phyloP scores from a whole-genome alignment of 2,329 filamentous ascomycete species.

The Penicillium sp. region DNA sequence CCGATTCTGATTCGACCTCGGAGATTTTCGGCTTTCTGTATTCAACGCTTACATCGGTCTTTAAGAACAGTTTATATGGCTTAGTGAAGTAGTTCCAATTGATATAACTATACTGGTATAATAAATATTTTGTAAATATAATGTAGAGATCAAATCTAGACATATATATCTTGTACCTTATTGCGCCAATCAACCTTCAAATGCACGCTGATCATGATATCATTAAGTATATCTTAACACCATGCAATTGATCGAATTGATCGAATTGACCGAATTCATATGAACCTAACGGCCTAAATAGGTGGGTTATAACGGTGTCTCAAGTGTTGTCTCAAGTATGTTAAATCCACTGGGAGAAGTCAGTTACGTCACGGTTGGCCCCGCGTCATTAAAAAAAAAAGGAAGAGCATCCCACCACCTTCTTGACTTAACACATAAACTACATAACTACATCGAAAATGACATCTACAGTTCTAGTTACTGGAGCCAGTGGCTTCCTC shows the following conservation, averaged over 20 bases:
- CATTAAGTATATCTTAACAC: background rate
- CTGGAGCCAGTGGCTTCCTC: slow-evolving; percentile 79
- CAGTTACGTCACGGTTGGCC: slow-evolving; percentile 26
- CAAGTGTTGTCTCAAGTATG: background rate
- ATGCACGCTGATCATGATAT: background rate
- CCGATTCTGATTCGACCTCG: slow-evolving; percentile 7
- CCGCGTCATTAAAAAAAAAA: slow-evolving; percentile 7
- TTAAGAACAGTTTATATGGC: background rate
- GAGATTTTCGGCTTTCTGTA: slow-evolving; percentile 14
- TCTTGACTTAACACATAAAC: background rate
- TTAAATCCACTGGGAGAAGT: slow-evolving; percentile 8
- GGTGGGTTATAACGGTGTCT: background rate
- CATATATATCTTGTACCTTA: background rate
- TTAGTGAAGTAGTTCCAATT: background rate
- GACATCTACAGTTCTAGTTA: slow-evolving; percentile 65
- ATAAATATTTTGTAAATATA: background rate
- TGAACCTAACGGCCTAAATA: background rate
- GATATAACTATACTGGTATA: no score
- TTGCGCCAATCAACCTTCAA: background rate
- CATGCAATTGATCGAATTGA: background rate
- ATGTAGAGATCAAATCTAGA: background rate
- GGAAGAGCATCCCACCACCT: background rate
- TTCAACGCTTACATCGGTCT: background rate
- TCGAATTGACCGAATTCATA: background rate
- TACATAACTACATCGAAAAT: slow-evolving; percentile 19